Conservation (phyloP, 148 eudicot genomes). For the Spergularia bocconei region DNA sequence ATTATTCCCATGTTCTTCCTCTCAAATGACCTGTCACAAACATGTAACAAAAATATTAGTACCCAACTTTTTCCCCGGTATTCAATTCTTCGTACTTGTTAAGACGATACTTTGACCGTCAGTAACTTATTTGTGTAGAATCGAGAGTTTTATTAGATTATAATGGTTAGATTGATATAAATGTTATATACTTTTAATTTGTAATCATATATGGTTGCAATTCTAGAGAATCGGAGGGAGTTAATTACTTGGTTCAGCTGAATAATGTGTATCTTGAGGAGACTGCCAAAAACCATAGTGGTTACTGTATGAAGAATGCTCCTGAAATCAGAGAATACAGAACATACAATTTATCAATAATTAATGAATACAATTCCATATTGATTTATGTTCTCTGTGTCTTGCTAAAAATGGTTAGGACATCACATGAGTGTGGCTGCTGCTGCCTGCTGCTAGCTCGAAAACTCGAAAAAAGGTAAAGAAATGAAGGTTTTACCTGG, state of each 20-base stretch:
- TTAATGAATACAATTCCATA: no score
- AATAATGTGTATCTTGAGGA: slow-evolving; percentile 15
- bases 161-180: no score
- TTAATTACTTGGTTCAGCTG: slow-evolving; percentile 27
- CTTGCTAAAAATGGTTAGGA: no score
- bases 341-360: background rate
- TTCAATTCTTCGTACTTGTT: no score
- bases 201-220: no score
- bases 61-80: background rate
- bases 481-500: background rate
- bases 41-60: background rate
- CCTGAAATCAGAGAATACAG: slow-evolving; percentile 18
- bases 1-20: slow-evolving; percentile 25
- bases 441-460: background rate
- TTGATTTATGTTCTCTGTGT: no score
- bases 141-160: no score
- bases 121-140: no score
- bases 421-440: no score
- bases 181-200: no score
- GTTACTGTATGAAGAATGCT: slow-evolving; percentile 27
- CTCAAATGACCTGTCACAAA: slow-evolving; percentile 28
- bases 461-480: background rate
- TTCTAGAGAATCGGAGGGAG: no score
- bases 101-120: no score
- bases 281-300: slow-evolving; percentile 36